Percentiles rank a stretch among this genome's conserved stretches.
phyloP scores from a whole-genome alignment of 1,284 basidiomycete genomes.

The Papiliotrema flavescens region DNA sequence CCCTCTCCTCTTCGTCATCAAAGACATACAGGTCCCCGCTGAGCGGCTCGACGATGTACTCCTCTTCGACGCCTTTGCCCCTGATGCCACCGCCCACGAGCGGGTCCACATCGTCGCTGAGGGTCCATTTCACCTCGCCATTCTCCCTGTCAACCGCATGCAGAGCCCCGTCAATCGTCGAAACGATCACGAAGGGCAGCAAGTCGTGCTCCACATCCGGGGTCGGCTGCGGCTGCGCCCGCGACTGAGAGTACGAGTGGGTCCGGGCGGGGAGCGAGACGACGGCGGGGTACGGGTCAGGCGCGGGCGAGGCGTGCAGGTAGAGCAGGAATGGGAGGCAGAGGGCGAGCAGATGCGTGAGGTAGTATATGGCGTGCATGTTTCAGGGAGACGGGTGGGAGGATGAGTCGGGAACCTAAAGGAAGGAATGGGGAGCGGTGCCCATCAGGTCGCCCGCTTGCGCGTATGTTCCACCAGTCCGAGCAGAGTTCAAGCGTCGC shows the following conservation, averaged over 20 bases:
- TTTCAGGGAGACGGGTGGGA: neutral
- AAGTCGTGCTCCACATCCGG: slow-evolving; percentile 43
- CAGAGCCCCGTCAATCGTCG: slow-evolving; percentile 47
- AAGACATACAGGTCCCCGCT: slow-evolving; percentile 46
- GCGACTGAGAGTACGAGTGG: neutral
- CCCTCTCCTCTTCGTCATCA: slow-evolving; percentile 26
- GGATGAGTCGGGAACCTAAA: neutral
- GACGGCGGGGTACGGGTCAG: slow-evolving; percentile 20
- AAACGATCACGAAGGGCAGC: slow-evolving; percentile 45
- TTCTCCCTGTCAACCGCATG: slow-evolving; percentile 46
- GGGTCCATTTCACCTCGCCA: slow-evolving; percentile 38
- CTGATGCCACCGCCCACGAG: slow-evolving; percentile 38
- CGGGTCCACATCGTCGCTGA: slow-evolving; percentile 42
- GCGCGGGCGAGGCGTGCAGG: slow-evolving; percentile 9
- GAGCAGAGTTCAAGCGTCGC: no score
- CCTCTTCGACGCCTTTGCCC: slow-evolving; percentile 29
- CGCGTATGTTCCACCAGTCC: neutral
- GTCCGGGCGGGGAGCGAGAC: slow-evolving; percentile 15
- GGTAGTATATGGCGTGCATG: slow-evolving; percentile 5
- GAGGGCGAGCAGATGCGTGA: slow-evolving; percentile 11
- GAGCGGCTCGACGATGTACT: slow-evolving; percentile 48
- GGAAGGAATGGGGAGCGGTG: neutral
- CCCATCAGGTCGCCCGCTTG: neutral
- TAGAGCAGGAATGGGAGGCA: slow-evolving; percentile 15
- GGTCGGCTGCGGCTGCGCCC: slow-evolving; percentile 7